Evolutionary conservation across 2,329 filamentous ascomycete species (phyloP).

Genomic region (Colletotrichum endophyticum): DNA sequence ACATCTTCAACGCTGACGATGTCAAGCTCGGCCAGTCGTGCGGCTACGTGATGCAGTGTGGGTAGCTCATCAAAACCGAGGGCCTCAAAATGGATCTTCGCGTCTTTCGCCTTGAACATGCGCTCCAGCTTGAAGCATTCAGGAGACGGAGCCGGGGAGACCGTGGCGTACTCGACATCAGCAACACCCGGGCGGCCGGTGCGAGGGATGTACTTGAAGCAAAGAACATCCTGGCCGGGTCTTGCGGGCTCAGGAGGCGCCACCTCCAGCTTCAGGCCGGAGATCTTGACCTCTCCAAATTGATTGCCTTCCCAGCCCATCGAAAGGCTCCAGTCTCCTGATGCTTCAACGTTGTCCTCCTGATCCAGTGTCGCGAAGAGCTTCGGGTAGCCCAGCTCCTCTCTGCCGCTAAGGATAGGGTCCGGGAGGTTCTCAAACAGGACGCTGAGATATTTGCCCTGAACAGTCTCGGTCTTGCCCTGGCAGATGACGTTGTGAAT

Average conservation of each 20-base stretch:
- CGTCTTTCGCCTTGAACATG: conserved; percentile 39
- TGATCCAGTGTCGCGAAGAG: conserved; percentile 45
- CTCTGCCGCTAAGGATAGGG: conserved; percentile 62
- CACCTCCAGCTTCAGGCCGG: neutral
- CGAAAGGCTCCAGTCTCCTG: neutral
- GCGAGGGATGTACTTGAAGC: conserved; percentile 61
- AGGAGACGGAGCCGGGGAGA: conserved; percentile 28
- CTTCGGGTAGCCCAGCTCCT: conserved; percentile 68
- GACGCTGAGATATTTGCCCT: conserved; percentile 60
- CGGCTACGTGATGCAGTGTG: conserved; percentile 63
- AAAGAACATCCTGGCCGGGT: conserved; percentile 49
- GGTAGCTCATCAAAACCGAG: conserved; percentile 60
- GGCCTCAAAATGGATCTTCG: conserved; percentile 48
- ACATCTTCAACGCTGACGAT: conserved; percentile 50
- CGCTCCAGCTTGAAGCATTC: conserved; percentile 32
- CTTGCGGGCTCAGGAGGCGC: conserved; percentile 30
- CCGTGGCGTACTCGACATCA: conserved; percentile 57
- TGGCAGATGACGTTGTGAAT: conserved; percentile 65
- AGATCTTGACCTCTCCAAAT: neutral
- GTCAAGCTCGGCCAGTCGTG: conserved; percentile 57
- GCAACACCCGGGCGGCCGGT: conserved; percentile 54
- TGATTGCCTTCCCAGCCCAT: neutral
- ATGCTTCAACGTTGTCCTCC: conserved; percentile 17
- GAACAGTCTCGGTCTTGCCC: conserved; percentile 49
- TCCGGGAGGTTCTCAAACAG: conserved; percentile 64